Conservation (phyloP, 2,329 filamentous ascomycete species). For the Aspergillus pseudoglaucus region DNA sequence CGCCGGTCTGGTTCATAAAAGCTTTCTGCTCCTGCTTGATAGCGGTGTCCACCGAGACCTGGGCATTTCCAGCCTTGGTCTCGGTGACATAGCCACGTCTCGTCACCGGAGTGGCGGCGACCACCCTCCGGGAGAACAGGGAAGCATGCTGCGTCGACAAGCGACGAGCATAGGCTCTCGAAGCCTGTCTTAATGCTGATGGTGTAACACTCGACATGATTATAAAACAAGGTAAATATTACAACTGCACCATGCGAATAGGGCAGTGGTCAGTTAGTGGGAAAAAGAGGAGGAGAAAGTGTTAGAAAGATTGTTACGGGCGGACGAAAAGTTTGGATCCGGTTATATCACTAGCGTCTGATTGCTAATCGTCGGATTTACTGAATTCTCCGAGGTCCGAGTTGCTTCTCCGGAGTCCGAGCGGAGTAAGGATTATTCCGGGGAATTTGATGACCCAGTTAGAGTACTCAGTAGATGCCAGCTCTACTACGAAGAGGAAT, state of each 20-base stretch:
- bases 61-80: slow-evolving; percentile 61
- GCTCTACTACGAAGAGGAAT: too few relatives aligned
- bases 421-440: too few relatives aligned
- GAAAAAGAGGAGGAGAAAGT: slow-evolving; percentile 4
- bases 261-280: slow-evolving; percentile 16
- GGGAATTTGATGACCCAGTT: too few relatives aligned
- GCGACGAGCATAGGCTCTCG: slow-evolving; percentile 51
- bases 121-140: slow-evolving; percentile 35
- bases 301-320: slow-evolving; percentile 11
- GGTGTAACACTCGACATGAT: slow-evolving; percentile 62
- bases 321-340: slow-evolving; percentile 20
- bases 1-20: slow-evolving; percentile 57
- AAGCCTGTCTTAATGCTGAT: slow-evolving; percentile 67
- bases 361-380: background rate
- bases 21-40: slow-evolving; percentile 82
- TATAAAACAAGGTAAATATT: slow-evolving; percentile 8
- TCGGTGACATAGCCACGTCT: slow-evolving; percentile 74
- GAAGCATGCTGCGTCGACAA: slow-evolving; percentile 34
- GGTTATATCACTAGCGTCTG: slow-evolving; percentile 17
- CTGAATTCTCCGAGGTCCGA: too few relatives aligned
- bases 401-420: too few relatives aligned
- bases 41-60: slow-evolving; percentile 73
- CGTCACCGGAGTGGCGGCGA: slow-evolving; percentile 24
- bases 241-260: slow-evolving; percentile 15
- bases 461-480: too few relatives aligned